phyloP scores from a whole-genome alignment of 1,284 basidiomycete species.

The Fomitopsis pinicola region DNA sequence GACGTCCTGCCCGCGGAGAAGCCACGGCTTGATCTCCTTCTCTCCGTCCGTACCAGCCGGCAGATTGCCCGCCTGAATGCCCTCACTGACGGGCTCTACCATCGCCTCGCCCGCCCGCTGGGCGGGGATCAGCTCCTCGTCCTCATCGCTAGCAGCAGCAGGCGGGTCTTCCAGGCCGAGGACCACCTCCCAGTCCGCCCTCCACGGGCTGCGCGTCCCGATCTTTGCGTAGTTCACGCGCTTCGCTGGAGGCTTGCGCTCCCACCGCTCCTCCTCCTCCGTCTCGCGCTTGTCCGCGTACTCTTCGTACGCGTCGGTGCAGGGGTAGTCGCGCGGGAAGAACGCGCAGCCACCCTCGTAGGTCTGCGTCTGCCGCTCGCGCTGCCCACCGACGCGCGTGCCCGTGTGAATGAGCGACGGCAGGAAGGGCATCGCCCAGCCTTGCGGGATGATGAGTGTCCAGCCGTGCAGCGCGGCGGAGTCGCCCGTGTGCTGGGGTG shows the following conservation, averaged over 20 bases:
- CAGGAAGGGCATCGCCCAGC: constrained; percentile 88
- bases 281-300: constrained; percentile 44
- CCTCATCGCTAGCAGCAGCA: constrained; percentile 1
- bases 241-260: constrained; percentile 81
- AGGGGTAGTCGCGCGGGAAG: constrained; percentile 83
- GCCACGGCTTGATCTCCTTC: constrained; percentile 47
- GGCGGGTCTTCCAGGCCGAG: constrained; percentile 42
- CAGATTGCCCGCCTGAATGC: neutral
- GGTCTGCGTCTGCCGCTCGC: constrained; percentile 69
- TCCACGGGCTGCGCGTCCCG: constrained; percentile 69
- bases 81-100: constrained; percentile 27
- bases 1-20: constrained; percentile 55
- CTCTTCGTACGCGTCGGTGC: constrained; percentile 45
- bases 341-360: constrained; percentile 73
- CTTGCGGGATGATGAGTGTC: constrained; percentile 78
- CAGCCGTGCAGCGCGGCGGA: constrained; percentile 66
- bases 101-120: constrained; percentile 28
- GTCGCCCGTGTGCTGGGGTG: constrained; percentile 16
- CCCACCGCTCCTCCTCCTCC: constrained; percentile 64
- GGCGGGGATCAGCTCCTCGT: constrained; percentile 44
- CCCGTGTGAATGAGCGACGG: constrained; percentile 77
- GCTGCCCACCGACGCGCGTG: constrained; percentile 77
- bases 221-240: constrained; percentile 67
- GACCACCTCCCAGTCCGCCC: constrained; percentile 66
- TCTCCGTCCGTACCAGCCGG: neutral